Conservation (phyloP, 2,329 filamentous ascomycete genomes). For the Purpureocillium lavendulum region DNA sequence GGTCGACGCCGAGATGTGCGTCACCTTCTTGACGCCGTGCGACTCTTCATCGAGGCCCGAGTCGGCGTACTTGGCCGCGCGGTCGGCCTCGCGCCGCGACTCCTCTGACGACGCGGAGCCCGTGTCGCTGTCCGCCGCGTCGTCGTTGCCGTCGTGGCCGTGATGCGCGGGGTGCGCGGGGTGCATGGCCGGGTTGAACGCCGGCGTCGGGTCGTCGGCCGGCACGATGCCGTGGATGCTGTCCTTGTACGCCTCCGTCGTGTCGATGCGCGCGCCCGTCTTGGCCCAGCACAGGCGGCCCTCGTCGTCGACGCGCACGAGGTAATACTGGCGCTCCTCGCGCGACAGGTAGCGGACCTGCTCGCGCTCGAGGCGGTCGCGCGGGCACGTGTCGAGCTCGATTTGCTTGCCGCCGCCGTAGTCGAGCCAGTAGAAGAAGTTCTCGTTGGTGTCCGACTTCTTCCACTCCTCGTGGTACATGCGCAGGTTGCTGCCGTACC, state of each 20-base stretch:
- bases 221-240: conserved; percentile 68
- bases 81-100: conserved; percentile 47
- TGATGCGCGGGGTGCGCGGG: conserved; percentile 5
- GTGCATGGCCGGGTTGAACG: conserved; percentile 27
- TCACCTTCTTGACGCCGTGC: conserved; percentile 44
- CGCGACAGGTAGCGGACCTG: conserved; percentile 75
- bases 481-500: conserved; percentile 76
- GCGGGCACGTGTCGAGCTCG: conserved; percentile 63
- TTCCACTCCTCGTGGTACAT: conserved; percentile 84
- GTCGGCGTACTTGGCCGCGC: conserved; percentile 56
- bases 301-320: conserved; percentile 65
- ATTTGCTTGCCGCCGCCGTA: conserved; percentile 65
- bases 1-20: conserved; percentile 61
- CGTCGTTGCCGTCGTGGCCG: too few relatives aligned
- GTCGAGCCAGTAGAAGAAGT: conserved; percentile 94
- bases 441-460: conserved; percentile 65
- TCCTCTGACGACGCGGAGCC: conserved; percentile 29
- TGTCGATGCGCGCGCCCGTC: conserved; percentile 70
- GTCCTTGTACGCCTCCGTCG: conserved; percentile 66
- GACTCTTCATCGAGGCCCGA: conserved; percentile 53
- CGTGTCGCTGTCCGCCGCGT: conserved; percentile 15
- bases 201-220: conserved; percentile 49
- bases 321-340: conserved; percentile 74
- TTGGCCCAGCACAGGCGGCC: conserved; percentile 83
- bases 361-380: conserved; percentile 67